Conservation (phyloP, 78 protist genomes). For the Tieghemostelium lacteum region DNA sequence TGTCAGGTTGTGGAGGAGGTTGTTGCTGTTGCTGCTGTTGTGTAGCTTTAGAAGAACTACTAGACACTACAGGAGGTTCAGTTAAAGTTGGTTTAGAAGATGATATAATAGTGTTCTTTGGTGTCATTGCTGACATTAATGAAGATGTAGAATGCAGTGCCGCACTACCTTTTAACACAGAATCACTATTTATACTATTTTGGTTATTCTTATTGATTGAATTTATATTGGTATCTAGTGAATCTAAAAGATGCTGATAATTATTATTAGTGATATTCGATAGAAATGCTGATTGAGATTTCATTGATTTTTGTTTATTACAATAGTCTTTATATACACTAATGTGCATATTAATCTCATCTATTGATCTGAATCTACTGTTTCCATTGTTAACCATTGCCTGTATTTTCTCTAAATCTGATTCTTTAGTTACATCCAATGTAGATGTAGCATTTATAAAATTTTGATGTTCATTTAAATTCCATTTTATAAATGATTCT, state of each 20-base stretch:
- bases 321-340: constrained; percentile 33
- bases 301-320: constrained; percentile 32
- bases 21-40: constrained; percentile 9
- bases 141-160: not conserved
- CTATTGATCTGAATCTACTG: not conserved
- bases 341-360: constrained; percentile 41
- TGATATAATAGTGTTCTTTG: not conserved
- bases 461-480: constrained; percentile 34
- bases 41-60: not conserved
- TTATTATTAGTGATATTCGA: constrained; percentile 17
- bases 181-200: not conserved
- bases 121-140: not conserved
- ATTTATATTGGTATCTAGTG: not conserved
- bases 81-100: not conserved
- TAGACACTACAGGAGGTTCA: not conserved
- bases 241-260: constrained; percentile 19
- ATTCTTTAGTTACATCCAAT: too few species aligned
- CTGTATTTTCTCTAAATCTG: not conserved
- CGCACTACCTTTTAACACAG: not conserved
- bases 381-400: not conserved
- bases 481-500: constrained; percentile 42
- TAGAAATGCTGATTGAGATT: constrained; percentile 4
- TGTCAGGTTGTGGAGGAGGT: not conserved
- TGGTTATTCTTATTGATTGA: constrained; percentile 10
- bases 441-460: too few species aligned